Conservation (phyloP, 129 eudicot species). For the Artemisia argyi region DNA sequence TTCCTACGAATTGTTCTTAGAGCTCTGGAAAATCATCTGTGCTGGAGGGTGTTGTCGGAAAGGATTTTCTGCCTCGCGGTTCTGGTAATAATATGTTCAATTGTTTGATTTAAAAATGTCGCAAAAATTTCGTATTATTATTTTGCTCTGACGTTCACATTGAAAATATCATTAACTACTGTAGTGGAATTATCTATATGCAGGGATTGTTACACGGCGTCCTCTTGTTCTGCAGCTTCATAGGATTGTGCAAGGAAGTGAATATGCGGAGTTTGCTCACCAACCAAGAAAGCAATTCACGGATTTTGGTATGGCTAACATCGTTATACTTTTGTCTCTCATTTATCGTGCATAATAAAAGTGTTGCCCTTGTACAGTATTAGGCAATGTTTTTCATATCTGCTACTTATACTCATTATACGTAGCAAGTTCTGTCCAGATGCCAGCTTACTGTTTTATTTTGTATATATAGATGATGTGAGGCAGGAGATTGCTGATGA, state of each 20-base stretch:
- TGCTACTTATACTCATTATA: not conserved
- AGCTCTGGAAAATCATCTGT: slow-evolving; percentile 98
- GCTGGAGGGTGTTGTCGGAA: slow-evolving; percentile 88
- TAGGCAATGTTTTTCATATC: not conserved
- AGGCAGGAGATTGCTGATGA: slow-evolving; percentile 95
- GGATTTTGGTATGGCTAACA: slow-evolving; percentile 67
- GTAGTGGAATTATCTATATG: slow-evolving; percentile 13
- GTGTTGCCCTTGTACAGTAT: not conserved
- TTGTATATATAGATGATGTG: slow-evolving; percentile 75
- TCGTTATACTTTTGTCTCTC: not conserved
- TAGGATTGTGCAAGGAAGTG: slow-evolving; percentile 72
- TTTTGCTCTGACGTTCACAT: slow-evolving; percentile 8
- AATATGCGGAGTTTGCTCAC: slow-evolving; percentile 95
- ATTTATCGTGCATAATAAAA: not conserved
- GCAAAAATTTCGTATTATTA: not conserved
- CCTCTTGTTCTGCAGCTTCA: slow-evolving; percentile 98
- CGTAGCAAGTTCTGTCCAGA: slow-evolving; percentile 7
- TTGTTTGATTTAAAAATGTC: not conserved
- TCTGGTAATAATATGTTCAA: slow-evolving; percentile 51
- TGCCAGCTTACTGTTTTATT: slow-evolving; percentile 17
- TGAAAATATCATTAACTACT: slow-evolving; percentile 5
- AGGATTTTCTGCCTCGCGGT: slow-evolving; percentile 98
- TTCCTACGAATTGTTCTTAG: slow-evolving; percentile 34
- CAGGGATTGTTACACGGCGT: slow-evolving; percentile 99
- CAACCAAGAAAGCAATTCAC: slow-evolving; percentile 70